Base-by-base conservation (phyloP, 2,329 filamentous ascomycete species). In the Paracoccidioides brasiliensis region DNA sequence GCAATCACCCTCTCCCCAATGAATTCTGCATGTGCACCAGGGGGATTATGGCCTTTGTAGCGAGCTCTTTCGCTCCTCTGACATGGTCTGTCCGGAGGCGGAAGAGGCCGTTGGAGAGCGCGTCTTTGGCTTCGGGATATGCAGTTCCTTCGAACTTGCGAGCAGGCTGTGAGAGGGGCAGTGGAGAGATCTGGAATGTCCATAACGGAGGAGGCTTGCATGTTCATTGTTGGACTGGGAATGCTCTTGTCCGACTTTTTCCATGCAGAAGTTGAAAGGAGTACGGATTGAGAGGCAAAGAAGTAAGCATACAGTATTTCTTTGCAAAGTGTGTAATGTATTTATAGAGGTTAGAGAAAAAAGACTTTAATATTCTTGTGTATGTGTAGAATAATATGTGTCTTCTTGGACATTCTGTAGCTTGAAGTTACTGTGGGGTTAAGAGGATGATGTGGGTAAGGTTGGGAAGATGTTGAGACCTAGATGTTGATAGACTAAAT, bases 61-160 rank as follows among this genome's bases (percentile, higher is more conserved):
- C 82, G 50, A 87, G 66, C 60, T 81, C 76, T 48, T 78, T 73
- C 0, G 82, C 80, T 1, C 81, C 82, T 59, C 79, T 83, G 57
- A 77, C 71, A 57, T 81, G 78, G 58, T 86, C 81, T 4, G 71
- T 65, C 53, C 73, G 75, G n/a, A 86, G 66, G 5, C 61, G 61
- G 1, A 73, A 63, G 10, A 86, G 66, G 0, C 78, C 79, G 0
- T 65, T 61, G 1, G 71, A 67, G 1, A 84, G 69, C 0, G 73
- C 64, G 2, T 62, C 62, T 2, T 74, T 78, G 0, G 80, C 78
- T 40, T 53, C 40, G 8, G 44, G 37, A 44, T 52, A 52, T 10
- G 50, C 50, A 28, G 50, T 52, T 22, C 30, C 37, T 42, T 52
- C 50, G 12, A 52, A 38, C 50, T 52, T 52, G 38, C 42, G 42